phyloP scores from a whole-genome alignment of 495 filamentous ascomycete genomes.

The Penicillium mononematosum region DNA sequence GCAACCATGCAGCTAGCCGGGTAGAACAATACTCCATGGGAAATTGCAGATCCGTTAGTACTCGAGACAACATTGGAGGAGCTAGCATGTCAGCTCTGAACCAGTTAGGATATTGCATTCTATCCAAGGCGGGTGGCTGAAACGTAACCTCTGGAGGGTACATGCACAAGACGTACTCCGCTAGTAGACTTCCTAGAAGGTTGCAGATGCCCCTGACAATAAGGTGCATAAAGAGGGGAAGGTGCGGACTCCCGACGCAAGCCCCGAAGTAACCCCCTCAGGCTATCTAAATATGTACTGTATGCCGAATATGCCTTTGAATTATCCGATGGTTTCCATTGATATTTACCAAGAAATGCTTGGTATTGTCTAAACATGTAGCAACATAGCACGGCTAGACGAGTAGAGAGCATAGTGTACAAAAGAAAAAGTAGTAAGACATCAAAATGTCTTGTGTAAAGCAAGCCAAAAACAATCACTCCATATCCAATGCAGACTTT shows the following conservation, averaged over 20 bases:
- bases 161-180: too few relatives aligned
- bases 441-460: conserved; percentile 16
- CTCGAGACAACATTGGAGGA: neutral
- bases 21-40: neutral
- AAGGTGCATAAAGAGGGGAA: conserved; percentile 5
- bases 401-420: conserved; percentile 19
- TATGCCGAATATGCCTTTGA: too few relatives aligned
- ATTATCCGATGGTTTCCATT: neutral
- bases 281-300: too few relatives aligned
- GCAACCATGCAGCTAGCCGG: neutral
- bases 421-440: conserved; percentile 19
- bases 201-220: neutral
- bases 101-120: neutral
- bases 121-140: neutral
- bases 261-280: neutral
- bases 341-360: neutral
- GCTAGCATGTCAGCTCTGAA: neutral
- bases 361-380: conserved; percentile 4
- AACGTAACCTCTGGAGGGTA: neutral
- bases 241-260: neutral
- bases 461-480: conserved; percentile 18
- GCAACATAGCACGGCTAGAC: conserved; percentile 8
- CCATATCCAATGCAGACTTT: conserved; percentile 26
- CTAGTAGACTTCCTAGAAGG: too few relatives aligned
- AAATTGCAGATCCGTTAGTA: neutral